Base-by-base conservation (phyloP, 306 rosid species). In the Vachellia pachyceras region DNA sequence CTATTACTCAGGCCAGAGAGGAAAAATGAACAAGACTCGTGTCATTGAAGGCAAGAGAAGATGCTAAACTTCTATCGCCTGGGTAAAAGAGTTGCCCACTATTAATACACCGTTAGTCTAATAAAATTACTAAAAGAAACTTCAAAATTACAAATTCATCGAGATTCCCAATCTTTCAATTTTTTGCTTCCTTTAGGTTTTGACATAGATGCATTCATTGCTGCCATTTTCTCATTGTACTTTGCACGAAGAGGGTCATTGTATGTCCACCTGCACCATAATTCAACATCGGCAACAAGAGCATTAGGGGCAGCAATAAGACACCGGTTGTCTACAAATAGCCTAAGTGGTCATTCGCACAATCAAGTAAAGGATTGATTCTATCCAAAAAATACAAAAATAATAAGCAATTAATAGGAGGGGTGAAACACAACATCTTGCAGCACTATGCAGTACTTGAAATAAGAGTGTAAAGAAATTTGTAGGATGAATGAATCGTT, bases 111-210 rank as follows among this genome's bases (percentile, higher is more conserved):
- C n/a, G 36, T 33, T 55, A 68, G 64, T 68, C 82, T 70, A 85
- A 44, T 64, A 75, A 57, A 22, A 86, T 44, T 14, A 86, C 25
- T 42, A 40, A 57, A 65, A 40, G 47, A 52, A 20, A 22, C 71
- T 42, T n/a, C n/a, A 20, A 52, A 33, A 22, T 64, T 58, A 33
- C 66, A 57, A 60, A 58, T 72, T 92, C 93, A 91, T 35, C 87
- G 87, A 84, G 91, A 69, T 73, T 93, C 95, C 97, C 92, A 90
- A 75, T 92, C 92, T 86, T 93, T 95, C 92, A 95, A 76, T 74
- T 95, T 95, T 86, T 77, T 93, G 94, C 98, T 95, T 78, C 99
- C 99, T 86, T 90, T 91, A 69, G 99, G 98, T 82, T 90, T 95
- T 0, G 83, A 33, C 20, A 95, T 87, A 35, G 96, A 86, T 1